These are phyloP conservation scores for Penicillium psychrosexuale DNA, from an alignment of 2,329 filamentous ascomycete genomes.

Conservation along the genomic window DNA sequence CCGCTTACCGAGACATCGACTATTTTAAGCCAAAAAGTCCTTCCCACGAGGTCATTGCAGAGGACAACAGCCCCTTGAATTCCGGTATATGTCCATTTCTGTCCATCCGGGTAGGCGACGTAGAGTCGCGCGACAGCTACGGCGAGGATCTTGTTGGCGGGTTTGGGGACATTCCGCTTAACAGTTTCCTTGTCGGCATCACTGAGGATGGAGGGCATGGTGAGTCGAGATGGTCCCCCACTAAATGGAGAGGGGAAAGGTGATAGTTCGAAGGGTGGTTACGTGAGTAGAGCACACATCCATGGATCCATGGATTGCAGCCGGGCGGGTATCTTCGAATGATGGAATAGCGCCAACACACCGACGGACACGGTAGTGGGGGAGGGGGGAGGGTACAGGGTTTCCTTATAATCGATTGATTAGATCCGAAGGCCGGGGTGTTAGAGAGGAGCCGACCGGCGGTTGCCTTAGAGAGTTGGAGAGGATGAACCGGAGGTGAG, in stretches of 20 bases:
- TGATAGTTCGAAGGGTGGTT: conserved; percentile 4
- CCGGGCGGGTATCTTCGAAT: conserved; percentile 10
- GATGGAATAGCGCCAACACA: conserved; percentile 15
- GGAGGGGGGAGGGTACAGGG: not conserved
- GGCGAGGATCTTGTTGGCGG: conserved; percentile 94
- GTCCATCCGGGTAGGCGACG: conserved; percentile 80
- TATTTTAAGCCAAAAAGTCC: conserved; percentile 96
- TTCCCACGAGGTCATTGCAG: conserved; percentile 88
- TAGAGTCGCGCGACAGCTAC: conserved; percentile 92
- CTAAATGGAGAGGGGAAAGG: conserved; percentile 5
- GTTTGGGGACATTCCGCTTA: conserved; percentile 88
- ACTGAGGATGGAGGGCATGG: conserved; percentile 66
- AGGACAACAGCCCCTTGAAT: conserved; percentile 88
- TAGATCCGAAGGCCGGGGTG: not conserved
- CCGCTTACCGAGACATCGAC: conserved; percentile 85
- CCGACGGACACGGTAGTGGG: conserved; percentile 4
- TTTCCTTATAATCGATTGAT: not conserved
- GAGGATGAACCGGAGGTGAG: conserved; percentile 9
- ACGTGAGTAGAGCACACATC: conserved; percentile 16
- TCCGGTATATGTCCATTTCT: conserved; percentile 90
- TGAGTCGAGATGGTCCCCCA: conserved; percentile 18
- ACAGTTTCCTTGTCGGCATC: conserved; percentile 96
- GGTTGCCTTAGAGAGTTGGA: conserved; percentile 21
- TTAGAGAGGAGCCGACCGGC: conserved; percentile 25
- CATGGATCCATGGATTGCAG: conserved; percentile 4